Conservation (phyloP, 2,329 filamentous ascomycete species). For the Talaromyces sp. region DNA sequence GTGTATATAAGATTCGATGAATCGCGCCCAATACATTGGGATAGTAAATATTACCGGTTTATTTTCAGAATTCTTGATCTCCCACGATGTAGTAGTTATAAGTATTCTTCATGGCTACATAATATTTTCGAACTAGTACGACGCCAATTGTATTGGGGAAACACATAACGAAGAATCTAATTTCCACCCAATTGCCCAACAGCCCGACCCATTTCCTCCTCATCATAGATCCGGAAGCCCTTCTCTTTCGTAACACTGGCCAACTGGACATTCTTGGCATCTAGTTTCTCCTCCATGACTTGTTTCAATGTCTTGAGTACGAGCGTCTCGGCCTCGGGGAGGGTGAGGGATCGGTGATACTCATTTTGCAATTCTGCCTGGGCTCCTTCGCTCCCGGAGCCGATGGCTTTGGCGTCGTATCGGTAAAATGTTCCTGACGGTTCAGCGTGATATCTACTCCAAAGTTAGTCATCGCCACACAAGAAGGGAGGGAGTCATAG, state of each 20-base stretch:
- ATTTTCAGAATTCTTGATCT: neutral
- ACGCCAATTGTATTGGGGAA: neutral
- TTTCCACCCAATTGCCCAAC: slow-evolving; percentile 62
- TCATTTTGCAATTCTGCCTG: slow-evolving; percentile 98
- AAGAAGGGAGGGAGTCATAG: too few species aligned
- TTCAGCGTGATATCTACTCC: slow-evolving; percentile 79
- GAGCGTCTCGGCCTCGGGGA: slow-evolving; percentile 87
- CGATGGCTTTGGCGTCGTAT: slow-evolving; percentile 98
- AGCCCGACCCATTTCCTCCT: slow-evolving; percentile 92
- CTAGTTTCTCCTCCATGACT: slow-evolving; percentile 99
- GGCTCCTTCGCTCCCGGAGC: slow-evolving; percentile 92
- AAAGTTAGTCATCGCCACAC: neutral
- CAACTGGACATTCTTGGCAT: slow-evolving; percentile 96
- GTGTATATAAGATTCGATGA: slow-evolving; percentile 87
- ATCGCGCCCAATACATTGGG: neutral
- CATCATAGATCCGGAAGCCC: slow-evolving; percentile 97
- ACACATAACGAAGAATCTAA: slow-evolving; percentile 19
- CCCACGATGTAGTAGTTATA: neutral
- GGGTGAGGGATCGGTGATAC: slow-evolving; percentile 95
- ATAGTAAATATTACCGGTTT: neutral
- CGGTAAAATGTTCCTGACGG: slow-evolving; percentile 97
- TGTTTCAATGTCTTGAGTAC: slow-evolving; percentile 98
- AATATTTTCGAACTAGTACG: slow-evolving; percentile 5
- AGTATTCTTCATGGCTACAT: slow-evolving; percentile 6
- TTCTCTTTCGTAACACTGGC: slow-evolving; percentile 97